These are phyloP conservation scores for Penicillium verrucosum DNA, from an alignment of 2,329 filamentous ascomycete genomes.

Conservation along the genomic window DNA sequence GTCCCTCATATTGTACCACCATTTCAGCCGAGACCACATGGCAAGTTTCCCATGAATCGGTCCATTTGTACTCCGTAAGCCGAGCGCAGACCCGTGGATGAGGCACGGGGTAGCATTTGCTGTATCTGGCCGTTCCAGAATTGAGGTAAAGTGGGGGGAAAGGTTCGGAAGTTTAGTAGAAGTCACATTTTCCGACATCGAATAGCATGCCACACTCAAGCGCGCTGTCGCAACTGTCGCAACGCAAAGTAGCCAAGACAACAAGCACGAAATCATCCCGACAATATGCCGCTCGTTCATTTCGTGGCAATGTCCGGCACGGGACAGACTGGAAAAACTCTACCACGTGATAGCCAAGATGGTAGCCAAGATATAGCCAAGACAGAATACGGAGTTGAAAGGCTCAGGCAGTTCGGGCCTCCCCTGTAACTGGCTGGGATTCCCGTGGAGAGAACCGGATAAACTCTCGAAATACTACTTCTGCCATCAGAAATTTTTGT, in stretches of 20 bases:
- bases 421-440: conserved; percentile 1
- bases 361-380: too few species aligned
- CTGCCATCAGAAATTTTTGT: background rate
- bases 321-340: background rate
- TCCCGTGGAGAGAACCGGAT: background rate
- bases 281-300: background rate
- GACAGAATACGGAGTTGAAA: background rate
- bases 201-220: conserved; percentile 1
- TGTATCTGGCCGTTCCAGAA: background rate
- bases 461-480: background rate
- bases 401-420: background rate
- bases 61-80: background rate
- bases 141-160: background rate
- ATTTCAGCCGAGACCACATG: background rate
- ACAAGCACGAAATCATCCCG: background rate
- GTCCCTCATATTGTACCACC: background rate
- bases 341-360: background rate
- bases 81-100: background rate
- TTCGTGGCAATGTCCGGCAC: background rate
- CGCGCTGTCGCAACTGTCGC: too few species aligned
- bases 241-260: background rate
- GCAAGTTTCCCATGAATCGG: background rate
- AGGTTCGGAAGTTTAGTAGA: background rate
- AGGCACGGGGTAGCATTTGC: background rate
- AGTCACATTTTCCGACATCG: background rate